Evolutionary conservation across 352 stramenopile genomes (phyloP).

Genomic region (Phytophthora uliginosa): DNA sequence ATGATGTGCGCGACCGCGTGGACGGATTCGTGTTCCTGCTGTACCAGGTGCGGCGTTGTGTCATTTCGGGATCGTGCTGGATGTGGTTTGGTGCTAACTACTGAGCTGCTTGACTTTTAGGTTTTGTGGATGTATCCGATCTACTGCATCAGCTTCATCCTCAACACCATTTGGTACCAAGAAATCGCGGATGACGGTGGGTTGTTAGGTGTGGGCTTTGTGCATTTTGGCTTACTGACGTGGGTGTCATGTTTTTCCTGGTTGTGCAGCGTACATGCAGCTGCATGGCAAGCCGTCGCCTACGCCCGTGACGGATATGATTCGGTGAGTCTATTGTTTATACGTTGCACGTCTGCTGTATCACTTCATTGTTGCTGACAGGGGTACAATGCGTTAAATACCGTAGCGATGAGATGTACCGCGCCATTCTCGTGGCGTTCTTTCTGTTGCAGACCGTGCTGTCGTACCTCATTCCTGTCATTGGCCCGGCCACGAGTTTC

Average conservation of each 20-base stretch:
- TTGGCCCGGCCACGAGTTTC: constrained; percentile 83
- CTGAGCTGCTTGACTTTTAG: constrained; percentile 24
- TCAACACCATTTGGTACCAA: constrained; percentile 94
- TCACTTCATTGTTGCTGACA: not conserved
- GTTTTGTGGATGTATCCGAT: constrained; percentile 93
- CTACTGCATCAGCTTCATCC: constrained; percentile 93
- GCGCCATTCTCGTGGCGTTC: constrained; percentile 87
- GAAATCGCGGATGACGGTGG: constrained; percentile 91
- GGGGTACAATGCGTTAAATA: not conserved
- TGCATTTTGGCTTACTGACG: not conserved
- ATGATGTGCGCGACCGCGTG: constrained; percentile 80
- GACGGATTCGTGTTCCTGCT: constrained; percentile 89
- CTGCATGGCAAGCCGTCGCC: constrained; percentile 84
- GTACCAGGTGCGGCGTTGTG: constrained; percentile 66
- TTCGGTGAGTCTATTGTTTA: constrained; percentile 61
- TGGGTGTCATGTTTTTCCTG: not conserved
- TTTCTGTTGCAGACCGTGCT: constrained; percentile 89
- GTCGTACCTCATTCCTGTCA: constrained; percentile 82
- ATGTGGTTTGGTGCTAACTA: constrained; percentile 1
- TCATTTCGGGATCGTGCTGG: constrained; percentile 2
- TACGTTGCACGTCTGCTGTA: not conserved
- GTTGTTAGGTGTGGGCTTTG: not conserved
- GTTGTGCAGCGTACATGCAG: constrained; percentile 74
- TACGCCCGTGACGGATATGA: constrained; percentile 86
- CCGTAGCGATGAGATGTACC: constrained; percentile 83